Evolutionary conservation across 2,329 filamentous ascomycete genomes (phyloP), one percentile per base, ranked within the genome.

Genomic region (Chaetoscypha palmicola): DNA sequence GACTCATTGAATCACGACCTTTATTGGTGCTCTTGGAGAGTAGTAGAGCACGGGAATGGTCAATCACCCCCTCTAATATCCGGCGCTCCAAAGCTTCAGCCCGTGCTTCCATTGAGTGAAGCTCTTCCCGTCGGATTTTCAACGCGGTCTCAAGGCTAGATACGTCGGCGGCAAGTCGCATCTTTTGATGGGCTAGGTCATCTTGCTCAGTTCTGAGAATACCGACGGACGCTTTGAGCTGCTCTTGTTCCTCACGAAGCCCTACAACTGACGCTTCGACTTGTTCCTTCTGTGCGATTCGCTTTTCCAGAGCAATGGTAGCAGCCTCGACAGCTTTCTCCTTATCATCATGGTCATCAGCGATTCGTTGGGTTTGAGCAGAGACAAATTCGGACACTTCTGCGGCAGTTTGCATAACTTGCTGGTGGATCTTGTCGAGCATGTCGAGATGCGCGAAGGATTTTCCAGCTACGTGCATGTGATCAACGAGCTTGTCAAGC

Each of bases 41-140:
- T 46, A 97, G 76, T n/a, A 96, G 73, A 20, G 91, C 81, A 5
- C 91, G 84, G 16, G 91, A 96, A 62, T 97, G 91, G 57, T 97
- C 90, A 68, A 98, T 94, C 50, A 97, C 87, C 20, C 91, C 90
- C 53, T 97, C 91, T 23, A 98, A 70, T 54, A 98, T 95, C 20
- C 92, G 82, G 41, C 90, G 85, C 67, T 98, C 92, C 19, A 98
- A 73, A 3, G 80, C 78, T 62, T 96, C 89, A 2, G 91, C 92
- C 50, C 91, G 85, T 9, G 76, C 71, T 62, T 97, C 91, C 86
- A 98, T 96, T 20, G 85, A 76, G 35, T 87, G 80, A 47, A 98
- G 78, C 66, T 97, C 92, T 55, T 97, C 91, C 34, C 87, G 84
- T 43, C 92, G 84, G 45, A 97, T 81, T 14, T 83, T 79, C 22